phyloP scores from a whole-genome alignment of 176 grass and related monocot species.

The Elaeis guineensis region DNA sequence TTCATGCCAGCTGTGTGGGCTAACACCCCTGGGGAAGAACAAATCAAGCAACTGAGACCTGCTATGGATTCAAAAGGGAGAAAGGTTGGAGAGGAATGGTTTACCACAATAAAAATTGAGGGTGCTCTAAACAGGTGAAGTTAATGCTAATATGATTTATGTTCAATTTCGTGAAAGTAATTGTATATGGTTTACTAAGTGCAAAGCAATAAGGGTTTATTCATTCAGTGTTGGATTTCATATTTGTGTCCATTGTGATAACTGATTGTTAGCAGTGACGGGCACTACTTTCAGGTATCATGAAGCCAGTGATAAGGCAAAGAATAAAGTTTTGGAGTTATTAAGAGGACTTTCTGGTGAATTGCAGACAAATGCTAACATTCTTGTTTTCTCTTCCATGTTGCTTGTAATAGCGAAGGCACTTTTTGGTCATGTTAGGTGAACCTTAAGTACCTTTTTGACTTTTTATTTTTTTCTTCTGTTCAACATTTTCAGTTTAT shows the following conservation, averaged over 20 bases:
- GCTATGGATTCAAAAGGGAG: constrained; percentile 89
- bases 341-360: constrained; percentile 83
- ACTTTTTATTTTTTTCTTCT: no score
- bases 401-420: constrained; percentile 79
- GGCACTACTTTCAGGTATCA: constrained; percentile 63
- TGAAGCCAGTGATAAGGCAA: constrained; percentile 77
- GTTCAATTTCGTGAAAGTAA: not conserved
- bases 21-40: constrained; percentile 65
- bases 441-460: not conserved
- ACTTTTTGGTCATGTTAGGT: constrained; percentile 90
- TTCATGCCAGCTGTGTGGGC: constrained; percentile 75
- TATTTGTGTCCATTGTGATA: not conserved
- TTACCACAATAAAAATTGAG: constrained; percentile 75
- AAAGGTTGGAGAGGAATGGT: constrained; percentile 96
- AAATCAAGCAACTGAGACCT: constrained; percentile 82
- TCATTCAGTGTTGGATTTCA: not conserved
- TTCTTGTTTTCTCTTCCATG: constrained; percentile 79
- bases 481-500: no score
- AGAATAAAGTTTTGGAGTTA: constrained; percentile 64
- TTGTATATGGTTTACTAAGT: no score
- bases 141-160: not conserved
- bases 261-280: not conserved
- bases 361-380: constrained; percentile 76
- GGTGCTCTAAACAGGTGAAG: constrained; percentile 66
- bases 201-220: no score